Conservation (phyloP, 2,329 filamentous ascomycete species). For the Fusarium sacchari region DNA sequence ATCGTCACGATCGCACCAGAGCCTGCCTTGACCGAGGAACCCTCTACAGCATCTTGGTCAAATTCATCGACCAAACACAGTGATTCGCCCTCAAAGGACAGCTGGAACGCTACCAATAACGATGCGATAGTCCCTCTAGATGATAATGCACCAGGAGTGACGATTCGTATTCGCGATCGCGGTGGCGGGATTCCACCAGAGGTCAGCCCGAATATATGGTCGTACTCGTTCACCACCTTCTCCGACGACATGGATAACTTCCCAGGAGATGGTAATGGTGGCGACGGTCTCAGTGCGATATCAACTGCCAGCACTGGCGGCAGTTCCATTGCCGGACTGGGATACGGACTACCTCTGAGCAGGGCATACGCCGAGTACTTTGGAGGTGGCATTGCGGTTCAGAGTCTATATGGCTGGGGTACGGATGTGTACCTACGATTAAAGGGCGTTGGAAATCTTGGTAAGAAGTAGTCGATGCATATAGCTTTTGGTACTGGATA, state of each 20-base stretch:
- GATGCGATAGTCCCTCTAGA: slow-evolving; percentile 67
- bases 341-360: slow-evolving; percentile 90
- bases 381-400: slow-evolving; percentile 92
- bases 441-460: slow-evolving; percentile 69
- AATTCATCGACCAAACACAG: slow-evolving; percentile 40
- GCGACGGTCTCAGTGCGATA: slow-evolving; percentile 75
- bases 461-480: slow-evolving; percentile 38
- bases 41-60: slow-evolving; percentile 31
- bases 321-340: slow-evolving; percentile 89
- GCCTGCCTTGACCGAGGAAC: slow-evolving; percentile 53
- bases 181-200: slow-evolving; percentile 91
- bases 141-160: slow-evolving; percentile 82
- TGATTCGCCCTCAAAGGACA: slow-evolving; percentile 31
- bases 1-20: slow-evolving; percentile 90
- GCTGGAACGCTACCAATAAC: slow-evolving; percentile 53
- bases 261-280: slow-evolving; percentile 53
- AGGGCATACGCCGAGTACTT: slow-evolving; percentile 98
- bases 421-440: slow-evolving; percentile 74
- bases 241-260: slow-evolving; percentile 64
- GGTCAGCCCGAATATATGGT: slow-evolving; percentile 89
- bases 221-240: slow-evolving; percentile 97
- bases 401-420: slow-evolving; percentile 95
- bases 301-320: slow-evolving; percentile 75
- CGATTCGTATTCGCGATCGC: slow-evolving; percentile 94
- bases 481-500: background rate